Conservation (phyloP, 164 flowering plant species). For the Tetracentron sinense region DNA sequence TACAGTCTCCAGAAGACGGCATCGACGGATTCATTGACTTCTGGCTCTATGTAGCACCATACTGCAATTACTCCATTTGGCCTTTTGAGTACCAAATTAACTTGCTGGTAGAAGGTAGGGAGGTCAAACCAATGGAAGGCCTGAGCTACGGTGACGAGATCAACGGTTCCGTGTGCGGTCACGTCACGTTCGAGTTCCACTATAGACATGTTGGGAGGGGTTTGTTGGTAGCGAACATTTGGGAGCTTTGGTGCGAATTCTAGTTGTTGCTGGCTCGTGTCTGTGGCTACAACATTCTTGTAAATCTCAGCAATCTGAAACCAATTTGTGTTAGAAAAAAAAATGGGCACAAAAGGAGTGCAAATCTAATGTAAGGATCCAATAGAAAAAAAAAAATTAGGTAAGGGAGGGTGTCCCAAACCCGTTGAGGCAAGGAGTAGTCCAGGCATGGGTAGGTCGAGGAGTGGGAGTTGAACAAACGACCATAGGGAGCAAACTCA, state of each 20-base stretch:
- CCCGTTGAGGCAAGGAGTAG: too few species aligned
- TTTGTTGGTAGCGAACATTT: slow-evolving; percentile 29
- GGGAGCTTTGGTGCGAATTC: slow-evolving; percentile 18
- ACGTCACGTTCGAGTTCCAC: slow-evolving; percentile 15
- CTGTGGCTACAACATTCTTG: slow-evolving; percentile 31
- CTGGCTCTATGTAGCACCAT: slow-evolving; percentile 49
- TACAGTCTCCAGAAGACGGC: slow-evolving; percentile 12
- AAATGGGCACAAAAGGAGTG: too few species aligned
- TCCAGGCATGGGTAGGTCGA: too few species aligned
- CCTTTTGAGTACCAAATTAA: slow-evolving; percentile 32
- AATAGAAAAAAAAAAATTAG: too few species aligned
- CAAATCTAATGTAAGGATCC: too few species aligned
- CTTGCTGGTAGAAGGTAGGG: slow-evolving; percentile 36
- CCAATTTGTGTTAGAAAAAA: too few species aligned
- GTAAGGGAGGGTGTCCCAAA: too few species aligned
- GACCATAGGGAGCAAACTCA: too few species aligned
- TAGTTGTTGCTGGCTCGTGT: slow-evolving; percentile 26
- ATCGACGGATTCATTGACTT: slow-evolving; percentile 29
- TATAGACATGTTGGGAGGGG: slow-evolving; percentile 22
- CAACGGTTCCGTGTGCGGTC: slow-evolving; percentile 20
- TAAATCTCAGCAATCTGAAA: slow-evolving; percentile 23
- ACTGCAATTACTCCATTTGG: slow-evolving; percentile 56
- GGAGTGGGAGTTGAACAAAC: too few species aligned
- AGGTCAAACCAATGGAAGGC: slow-evolving; percentile 57
- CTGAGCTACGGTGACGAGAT: slow-evolving; percentile 36